Base-by-base conservation (phyloP, 371 early-diverging fungal species). In the Dichotomocladium elegans region DNA sequence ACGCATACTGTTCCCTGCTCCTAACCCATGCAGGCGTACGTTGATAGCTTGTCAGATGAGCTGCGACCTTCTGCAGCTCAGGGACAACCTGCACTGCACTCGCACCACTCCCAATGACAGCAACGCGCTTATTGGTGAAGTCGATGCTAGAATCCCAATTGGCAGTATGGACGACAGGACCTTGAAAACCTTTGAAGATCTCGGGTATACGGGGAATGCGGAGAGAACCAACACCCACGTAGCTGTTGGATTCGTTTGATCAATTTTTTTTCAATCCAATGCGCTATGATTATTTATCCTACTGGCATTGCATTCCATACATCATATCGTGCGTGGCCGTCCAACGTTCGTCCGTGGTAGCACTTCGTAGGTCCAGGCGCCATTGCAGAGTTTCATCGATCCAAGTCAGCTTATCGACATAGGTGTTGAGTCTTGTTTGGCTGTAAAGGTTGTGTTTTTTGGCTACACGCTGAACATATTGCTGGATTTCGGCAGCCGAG, bases 31-130 rank as follows among this genome's bases (percentile, higher is more conserved):
- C 66, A 9, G 86, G 77, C 0, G 82, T 76, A n/a, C 83, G 71
- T 43, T 82, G 82, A 51, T 75, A 85, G 30, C 66, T 72, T 47
- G 68, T 64, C 14, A 85, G 51, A 12, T 59, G 61, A 17, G 58
- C 60, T 19, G 66, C 79, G 25, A 68, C 61, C 41, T 68, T 64
- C 14, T 59, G 69, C 9, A 84, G 56, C 22, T 68, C 56, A n/a
- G 81, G 80, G 2, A 81, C 64, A 25, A 73, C 61, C 48, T 85
- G 85, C 8, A 77, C 72, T 2, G 70, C 85, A 45, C 74, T 74
- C 27, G 82, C 67, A 31, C 82, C 80, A 54, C 77, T 77, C 7
- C 80, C 82, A 40, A 81, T 53, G 3, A 81, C 43, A 15, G 75
- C 82, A 2, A 81, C 66, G 1, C 78, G 72, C 47, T 79, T 81